Evolutionary conservation across 2,329 filamentous ascomycete genomes (phyloP), one percentile per base, ranked within the genome.

Genomic region (Chaetomium sp.): DNA sequence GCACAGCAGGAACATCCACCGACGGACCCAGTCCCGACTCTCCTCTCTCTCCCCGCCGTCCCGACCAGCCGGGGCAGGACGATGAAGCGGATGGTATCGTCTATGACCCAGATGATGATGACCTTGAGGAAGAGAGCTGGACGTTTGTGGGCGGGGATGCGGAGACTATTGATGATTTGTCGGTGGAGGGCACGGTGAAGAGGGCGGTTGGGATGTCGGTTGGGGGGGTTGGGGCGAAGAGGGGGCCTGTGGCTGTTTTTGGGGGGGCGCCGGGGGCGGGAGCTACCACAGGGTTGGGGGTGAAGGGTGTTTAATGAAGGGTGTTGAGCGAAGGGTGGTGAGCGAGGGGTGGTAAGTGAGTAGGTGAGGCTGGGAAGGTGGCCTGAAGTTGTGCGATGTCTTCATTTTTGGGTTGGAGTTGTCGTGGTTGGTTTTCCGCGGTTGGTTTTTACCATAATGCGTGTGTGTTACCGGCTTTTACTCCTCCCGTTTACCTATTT

Each of bases 91-190:
- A n/a, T n/a, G n/a, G 70, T 59, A 69, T 8, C 4, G 32, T 65
- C 52, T 69, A 72, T 14, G 76, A 80, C 41, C 77, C 82, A 49
- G 73, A 79, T 10, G 19, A 46, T 6, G 45, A 73, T 46, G 85
- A 85, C 36, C 84, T 86, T 10, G 86, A 87, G 59, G 85, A 89
- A 65, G 90, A 95, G 68, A 89, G 86, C 67, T 97, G 91, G 92
- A 96, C 91, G 0, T 90, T 96, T 71, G 80, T 96, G 19, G 90
- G 89, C 5, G 73, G 71, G 52, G 76, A 77, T 59, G 73, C 72
- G 0, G 75, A 78, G 47, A 70, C 74, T 1, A 74, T 77, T 12
- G 69, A 71, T 32, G 71, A 71, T 35, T 57, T 68, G 19, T 66
- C 69, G 37, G 57, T 65, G 1, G 69, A 71, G 41, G 53, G 12